Evolutionary conservation across 2,329 filamentous ascomycete species (phyloP), one percentile per base, ranked within the genome.

Genomic region (Bipolaris bicolor): DNA sequence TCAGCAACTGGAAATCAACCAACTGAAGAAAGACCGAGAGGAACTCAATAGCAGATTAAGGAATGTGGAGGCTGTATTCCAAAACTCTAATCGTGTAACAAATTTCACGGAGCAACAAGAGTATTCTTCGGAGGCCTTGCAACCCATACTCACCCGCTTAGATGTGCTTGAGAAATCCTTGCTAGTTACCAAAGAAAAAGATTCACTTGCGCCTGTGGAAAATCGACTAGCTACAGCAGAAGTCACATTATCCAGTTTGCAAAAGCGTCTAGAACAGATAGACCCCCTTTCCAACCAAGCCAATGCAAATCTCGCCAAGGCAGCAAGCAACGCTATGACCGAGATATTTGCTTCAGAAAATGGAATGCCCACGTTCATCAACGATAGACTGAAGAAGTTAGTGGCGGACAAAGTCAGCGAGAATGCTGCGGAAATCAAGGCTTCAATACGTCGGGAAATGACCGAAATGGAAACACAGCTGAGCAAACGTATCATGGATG

Each of bases 21-120:
- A 52, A 7, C 55, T 63, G 5, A 55, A 45, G 33, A 56, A 54
- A 41, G 57, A 53, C 20, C 37, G 52, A 29, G 51, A 56, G 13
- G 31, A 53, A 24, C 46, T 57, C 4, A 53, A n/a, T 24, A 39
- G 33, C 29, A 31, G 34, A 22, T 24, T 47, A 33, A 43, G 48
- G 16, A 44, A 46, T 13, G 40, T 47, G 16, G 43, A 53, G 22
- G 16, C 10, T n/a, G 20, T 4, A 3, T 39, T 46, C 15, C 10
- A 45, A 11, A 24, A 10, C 15, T n/a, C 16, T 3, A 24, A 24
- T 9, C 7, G 18, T 18, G 16, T 10, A 18, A 20, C 15, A 48
- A 13, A 29, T 15, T 7, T 9, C 3, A 5, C 26, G 36, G 18
- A 33, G 9, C 36, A 29, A n/a, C 16, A 52, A 33, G 18, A 9